phyloP scores from a whole-genome alignment of 257 asterid species.

The Leonotis leonurus region DNA sequence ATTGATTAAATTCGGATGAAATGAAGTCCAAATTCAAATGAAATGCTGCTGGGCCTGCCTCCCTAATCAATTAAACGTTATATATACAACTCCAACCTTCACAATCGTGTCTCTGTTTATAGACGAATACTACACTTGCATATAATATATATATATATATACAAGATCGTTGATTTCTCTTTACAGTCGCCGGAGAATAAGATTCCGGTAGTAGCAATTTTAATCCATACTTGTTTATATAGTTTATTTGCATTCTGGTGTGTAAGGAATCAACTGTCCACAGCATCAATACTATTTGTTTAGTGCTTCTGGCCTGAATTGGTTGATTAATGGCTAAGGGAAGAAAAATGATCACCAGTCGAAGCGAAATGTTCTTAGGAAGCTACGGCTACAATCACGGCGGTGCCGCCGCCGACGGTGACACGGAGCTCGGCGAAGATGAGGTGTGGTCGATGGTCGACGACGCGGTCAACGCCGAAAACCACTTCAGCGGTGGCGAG shows the following conservation, averaged over 20 bases:
- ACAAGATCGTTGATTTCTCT: background rate
- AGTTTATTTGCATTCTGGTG: background rate
- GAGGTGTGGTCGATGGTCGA: conserved; percentile 69
- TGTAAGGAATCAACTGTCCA: conserved; percentile 15
- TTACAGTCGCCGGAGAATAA: conserved; percentile 30
- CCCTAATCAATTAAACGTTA: conserved; percentile 29
- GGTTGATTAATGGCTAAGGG: conserved; percentile 55
- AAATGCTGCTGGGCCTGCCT: conserved; percentile 42
- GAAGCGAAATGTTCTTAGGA: conserved; percentile 54
- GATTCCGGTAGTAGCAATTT: conserved; percentile 25
- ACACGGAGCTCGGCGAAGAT: conserved; percentile 57
- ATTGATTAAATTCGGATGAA: conserved; percentile 49
- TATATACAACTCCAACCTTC: conserved; percentile 40
- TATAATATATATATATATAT: background rate
- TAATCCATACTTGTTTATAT: background rate
- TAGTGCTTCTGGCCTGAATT: background rate
- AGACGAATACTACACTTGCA: background rate
- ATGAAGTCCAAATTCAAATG: conserved; percentile 68
- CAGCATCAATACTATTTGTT: background rate
- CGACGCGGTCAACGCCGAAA: conserved; percentile 28
- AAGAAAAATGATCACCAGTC: conserved; percentile 45
- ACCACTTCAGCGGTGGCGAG: conserved; percentile 19
- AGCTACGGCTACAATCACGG: conserved; percentile 33
- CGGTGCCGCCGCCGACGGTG: conserved; percentile 23
- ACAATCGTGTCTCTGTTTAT: conserved; percentile 20